Evolutionary conservation across 305 asterid genomes (phyloP).

Genomic region (Nicotiana rustica): DNA sequence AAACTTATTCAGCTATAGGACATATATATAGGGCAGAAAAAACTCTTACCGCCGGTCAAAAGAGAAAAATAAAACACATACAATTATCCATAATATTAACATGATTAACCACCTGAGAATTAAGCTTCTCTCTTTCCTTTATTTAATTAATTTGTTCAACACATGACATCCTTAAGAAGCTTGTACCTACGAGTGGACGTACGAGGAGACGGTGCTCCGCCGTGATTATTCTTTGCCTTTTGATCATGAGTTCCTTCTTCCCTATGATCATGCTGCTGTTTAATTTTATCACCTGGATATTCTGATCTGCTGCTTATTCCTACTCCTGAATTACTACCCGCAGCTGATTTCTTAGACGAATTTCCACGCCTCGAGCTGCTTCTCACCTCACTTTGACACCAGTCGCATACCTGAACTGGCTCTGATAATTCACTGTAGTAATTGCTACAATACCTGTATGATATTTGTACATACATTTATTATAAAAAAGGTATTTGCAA

Average conservation of each 20-base stretch:
- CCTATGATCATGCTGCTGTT: slow-evolving; percentile 56
- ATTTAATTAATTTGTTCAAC: slow-evolving; percentile 44
- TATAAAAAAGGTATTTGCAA: too few species aligned
- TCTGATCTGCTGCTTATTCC: slow-evolving; percentile 49
- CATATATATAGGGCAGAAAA: slow-evolving; percentile 9
- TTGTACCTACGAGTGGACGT: slow-evolving; percentile 82
- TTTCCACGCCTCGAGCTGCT: slow-evolving; percentile 46
- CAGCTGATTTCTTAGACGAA: slow-evolving; percentile 48
- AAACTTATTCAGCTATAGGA: slow-evolving; percentile 10
- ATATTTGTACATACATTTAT: too few species aligned
- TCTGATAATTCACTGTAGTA: slow-evolving; percentile 67
- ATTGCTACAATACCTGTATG: slow-evolving; percentile 81
- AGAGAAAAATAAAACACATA: neutral
- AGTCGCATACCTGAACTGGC: slow-evolving; percentile 70
- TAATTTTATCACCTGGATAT: slow-evolving; percentile 71
- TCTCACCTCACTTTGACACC: slow-evolving; percentile 82
- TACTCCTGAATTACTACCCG: slow-evolving; percentile 42
- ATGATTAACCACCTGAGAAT: neutral
- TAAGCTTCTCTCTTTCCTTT: neutral
- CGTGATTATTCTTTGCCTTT: slow-evolving; percentile 46
- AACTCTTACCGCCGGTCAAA: slow-evolving; percentile 1
- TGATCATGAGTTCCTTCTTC: slow-evolving; percentile 50
- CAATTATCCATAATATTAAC: slow-evolving; percentile 21
- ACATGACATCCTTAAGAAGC: slow-evolving; percentile 98
- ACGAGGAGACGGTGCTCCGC: slow-evolving; percentile 73